phyloP scores from a whole-genome alignment of 306 rosid genomes.

The Medicago ruthenica region DNA sequence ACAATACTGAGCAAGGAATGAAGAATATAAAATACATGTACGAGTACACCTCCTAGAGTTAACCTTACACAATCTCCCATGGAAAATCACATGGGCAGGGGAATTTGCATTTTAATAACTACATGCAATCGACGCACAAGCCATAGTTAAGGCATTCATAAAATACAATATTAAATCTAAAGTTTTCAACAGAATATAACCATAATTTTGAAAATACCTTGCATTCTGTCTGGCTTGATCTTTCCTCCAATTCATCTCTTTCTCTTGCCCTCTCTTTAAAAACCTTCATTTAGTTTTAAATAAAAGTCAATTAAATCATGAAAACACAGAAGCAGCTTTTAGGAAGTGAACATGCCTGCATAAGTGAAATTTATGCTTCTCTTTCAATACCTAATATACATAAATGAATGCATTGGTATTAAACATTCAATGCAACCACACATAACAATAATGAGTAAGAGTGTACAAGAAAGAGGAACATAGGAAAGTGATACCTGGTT shows the following conservation, averaged over 20 bases:
- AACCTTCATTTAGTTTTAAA: slow-evolving; percentile 52
- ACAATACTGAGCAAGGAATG: background rate
- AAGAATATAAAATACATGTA: slow-evolving; percentile 14
- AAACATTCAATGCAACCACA: slow-evolving; percentile 24
- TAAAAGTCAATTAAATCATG: slow-evolving; percentile 1
- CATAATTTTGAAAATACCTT: slow-evolving; percentile 62
- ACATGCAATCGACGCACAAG: background rate
- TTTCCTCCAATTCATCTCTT: slow-evolving; percentile 60
- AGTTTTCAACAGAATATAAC: slow-evolving; percentile 36
- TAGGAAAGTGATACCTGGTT: slow-evolving; percentile 54
- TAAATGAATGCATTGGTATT: background rate
- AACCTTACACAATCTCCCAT: background rate
- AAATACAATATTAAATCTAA: slow-evolving; percentile 24
- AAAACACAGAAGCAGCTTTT: slow-evolving; percentile 36
- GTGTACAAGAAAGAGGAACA: background rate
- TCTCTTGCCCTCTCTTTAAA: slow-evolving; percentile 61
- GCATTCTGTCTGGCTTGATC: slow-evolving; percentile 75
- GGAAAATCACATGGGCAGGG: slow-evolving; percentile 12
- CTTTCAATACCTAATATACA: background rate
- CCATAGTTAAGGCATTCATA: slow-evolving; percentile 14
- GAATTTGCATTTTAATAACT: slow-evolving; percentile 12
- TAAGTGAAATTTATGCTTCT: background rate
- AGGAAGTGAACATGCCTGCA: slow-evolving; percentile 34
- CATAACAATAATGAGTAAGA: background rate
- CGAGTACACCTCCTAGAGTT: slow-evolving; percentile 25